Base-by-base conservation (phyloP, 2,329 filamentous ascomycete genomes). In the Truncatella angustata region DNA sequence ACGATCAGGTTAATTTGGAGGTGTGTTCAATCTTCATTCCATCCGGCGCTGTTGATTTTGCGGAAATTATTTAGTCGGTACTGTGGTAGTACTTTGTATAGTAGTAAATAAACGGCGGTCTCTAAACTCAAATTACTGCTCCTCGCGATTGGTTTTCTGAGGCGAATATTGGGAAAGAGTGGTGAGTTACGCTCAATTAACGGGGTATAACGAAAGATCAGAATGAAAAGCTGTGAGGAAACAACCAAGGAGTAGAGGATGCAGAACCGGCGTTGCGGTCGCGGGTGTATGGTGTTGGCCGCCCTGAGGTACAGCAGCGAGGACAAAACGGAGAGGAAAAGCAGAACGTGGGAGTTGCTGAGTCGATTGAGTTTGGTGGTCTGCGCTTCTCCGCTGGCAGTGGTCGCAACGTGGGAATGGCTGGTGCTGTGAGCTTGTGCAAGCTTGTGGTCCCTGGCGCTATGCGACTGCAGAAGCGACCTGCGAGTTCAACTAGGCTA, bases 181-280 rank as follows among this genome's bases (percentile, higher is more conserved):
- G 7, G 36, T 14, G 10, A 43, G 12, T 43, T 10, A 14, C 12
- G 12, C 5, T 10, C 16, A 20, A 49, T n/a, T 18, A 49, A 49
- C 21, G 20, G 24, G 20, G 34, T 16, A 16, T 34, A 49, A 24
- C 45, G 28, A 49, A n/a, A 23, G 45, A 47, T 30, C n/a, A 49
- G 45, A 49, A 49, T 18, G 11, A 44, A 28, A 43, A 49, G 9
- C 24, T 18, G 20, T n/a, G 20, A 32, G 45, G 24, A 35, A 35
- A 49, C 32, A 26, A 37, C 24, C 32, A 49, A 49, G 16, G 45
- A 37, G 16, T 24, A 23, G 45, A 16, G 40, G 40, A 21, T 44
- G 43, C 43, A 49, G 32, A 49, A 30, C 24, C 34, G 16, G 30
- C n/a, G 30, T 18, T 43, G 40, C 24, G 40, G n/a, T n/a, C n/a